Evolutionary conservation across 2,329 filamentous ascomycete species (phyloP), one percentile per base, ranked within the genome.

Genomic region (Penicillium verrucosum): DNA sequence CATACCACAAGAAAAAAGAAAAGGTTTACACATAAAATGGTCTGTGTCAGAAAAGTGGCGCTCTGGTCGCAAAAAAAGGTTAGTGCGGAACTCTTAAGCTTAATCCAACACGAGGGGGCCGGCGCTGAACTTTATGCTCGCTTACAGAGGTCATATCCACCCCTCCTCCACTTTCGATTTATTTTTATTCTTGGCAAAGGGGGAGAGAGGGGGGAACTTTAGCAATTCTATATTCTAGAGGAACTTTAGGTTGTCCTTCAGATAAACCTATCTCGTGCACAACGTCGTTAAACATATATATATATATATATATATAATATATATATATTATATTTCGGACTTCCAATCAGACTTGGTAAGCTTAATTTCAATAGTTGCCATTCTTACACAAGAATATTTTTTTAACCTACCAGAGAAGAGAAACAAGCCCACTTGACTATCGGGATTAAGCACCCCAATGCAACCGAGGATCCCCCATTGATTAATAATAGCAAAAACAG

Each of bases 71-170:
- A 66, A 54, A 59, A 67, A 65, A 50, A 63, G 64, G 65, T 68
- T 74, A 71, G 71, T 68, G 70, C 66, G 65, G 61, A 65, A 70
- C 74, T 71, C 72, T 75, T 75, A 75, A 75, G 73, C 73, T 75
- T 75, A 75, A 75, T 74, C 71, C 71, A 68, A 75, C 73, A 74
- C 72, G 71, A 74, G 72, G 71, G 59, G 51, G 54, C 49, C 59
- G 61, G 57, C 64, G 62, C 64, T 64, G 64, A 71, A 72, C 66
- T 68, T 70, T 71, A 70, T 71, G 66, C 69, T 70, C 67, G 69
- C 68, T 71, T 71, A 71, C 64, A 67, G 60, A 64, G 52, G 48
- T 51, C 32, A 34, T 34, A 49, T 49, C 46, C 47, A 50, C 47
- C 23, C 37, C 21, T 34, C 49, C 56, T 65, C 61, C 59, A 62